Evolutionary conservation across 257 asterid genomes (phyloP), one percentile per base, ranked within the genome.

Genomic region (Capsicum pubescens): DNA sequence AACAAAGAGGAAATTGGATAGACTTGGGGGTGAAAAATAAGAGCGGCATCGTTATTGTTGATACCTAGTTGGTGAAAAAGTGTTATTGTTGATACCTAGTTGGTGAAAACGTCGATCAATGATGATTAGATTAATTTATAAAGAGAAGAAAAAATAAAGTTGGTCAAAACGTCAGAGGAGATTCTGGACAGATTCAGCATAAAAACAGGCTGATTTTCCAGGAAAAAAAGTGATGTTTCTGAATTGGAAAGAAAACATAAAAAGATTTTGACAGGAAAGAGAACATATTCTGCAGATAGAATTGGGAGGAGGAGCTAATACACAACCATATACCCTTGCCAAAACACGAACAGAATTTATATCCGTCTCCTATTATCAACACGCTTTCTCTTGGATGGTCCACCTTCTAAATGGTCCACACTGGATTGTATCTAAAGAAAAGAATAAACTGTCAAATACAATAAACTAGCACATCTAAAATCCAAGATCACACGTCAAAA

Each of bases 321-420:
- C 32, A 32, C 5, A 77, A 64, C 63, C 63, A 77, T 50, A 74
- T 77, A 54, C 48, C 52, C 26, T 14, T 26, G 48, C 54, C 81
- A 77, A 54, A 35, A 54, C 64, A 64, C 19, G 26, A 10, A 74
- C 9, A 50, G 39, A 42, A 54, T 57, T 84, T 87, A 93, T 85
- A 93, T 93, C 90, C 97, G 91, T 91, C 98, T 90, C 89, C 97
- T 87, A 67, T 90, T 91, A 86, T 95, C 97, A 16, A 87, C 85
- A 9, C 96, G 91, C 3, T 90, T 82, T 89, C 89, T 90, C 88
- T 93, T 95, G 60, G 96, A 87, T n/a, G 92, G 84, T 52, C 90
- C 91, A 4, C 87, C 86, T 84, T 90, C 93, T 85, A 58, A 68
- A 32, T 86, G 81, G 19, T 81, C 90, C 4, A 83, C 67, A 60